Evolutionary conservation across 495 filamentous ascomycete genomes (phyloP).

Genomic region (Lasiosphaeris hirsuta): DNA sequence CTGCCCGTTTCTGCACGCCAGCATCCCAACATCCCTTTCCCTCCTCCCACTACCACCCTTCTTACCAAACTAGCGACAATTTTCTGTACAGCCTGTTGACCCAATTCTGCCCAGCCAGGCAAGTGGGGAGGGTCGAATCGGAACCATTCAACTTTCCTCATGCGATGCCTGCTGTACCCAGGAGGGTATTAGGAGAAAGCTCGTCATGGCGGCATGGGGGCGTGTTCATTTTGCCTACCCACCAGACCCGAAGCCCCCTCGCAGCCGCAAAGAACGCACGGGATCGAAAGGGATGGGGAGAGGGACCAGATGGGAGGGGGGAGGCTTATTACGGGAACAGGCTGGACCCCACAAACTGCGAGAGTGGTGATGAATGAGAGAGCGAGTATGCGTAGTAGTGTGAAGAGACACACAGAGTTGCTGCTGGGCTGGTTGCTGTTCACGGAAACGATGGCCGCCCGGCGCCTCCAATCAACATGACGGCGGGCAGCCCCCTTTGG

Average conservation of each 20-base stretch:
- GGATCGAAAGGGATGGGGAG: too few species aligned
- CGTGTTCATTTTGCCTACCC: not conserved
- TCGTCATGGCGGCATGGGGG: slow-evolving; percentile 1
- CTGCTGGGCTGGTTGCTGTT: not conserved
- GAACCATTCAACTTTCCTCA: not conserved
- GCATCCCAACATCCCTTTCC: not conserved
- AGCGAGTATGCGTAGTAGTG: not conserved
- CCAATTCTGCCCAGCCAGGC: slow-evolving; percentile 7
- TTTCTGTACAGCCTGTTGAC: slow-evolving; percentile 4
- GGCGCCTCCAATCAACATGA: slow-evolving; percentile 4
- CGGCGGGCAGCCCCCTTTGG: not conserved
- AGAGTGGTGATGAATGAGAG: too few species aligned
- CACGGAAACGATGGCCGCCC: not conserved
- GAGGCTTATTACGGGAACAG: too few species aligned
- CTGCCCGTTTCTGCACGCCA: slow-evolving; percentile 6
- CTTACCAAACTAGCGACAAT: not conserved
- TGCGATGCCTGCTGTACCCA: not conserved
- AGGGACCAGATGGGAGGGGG: too few species aligned
- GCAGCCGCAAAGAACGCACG: too few species aligned
- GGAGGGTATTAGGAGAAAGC: not conserved
- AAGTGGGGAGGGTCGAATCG: slow-evolving; percentile 2
- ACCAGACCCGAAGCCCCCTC: too few species aligned
- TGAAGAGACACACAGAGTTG: not conserved
- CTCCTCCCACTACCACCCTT: not conserved
- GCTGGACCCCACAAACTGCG: too few species aligned